Percentiles rank a stretch among this genome's conserved stretches.
These are phyloP conservation scores for Wilhelminamyces savonicus DNA, from an alignment of 805 yeast species.

Conservation along the genomic window DNA sequence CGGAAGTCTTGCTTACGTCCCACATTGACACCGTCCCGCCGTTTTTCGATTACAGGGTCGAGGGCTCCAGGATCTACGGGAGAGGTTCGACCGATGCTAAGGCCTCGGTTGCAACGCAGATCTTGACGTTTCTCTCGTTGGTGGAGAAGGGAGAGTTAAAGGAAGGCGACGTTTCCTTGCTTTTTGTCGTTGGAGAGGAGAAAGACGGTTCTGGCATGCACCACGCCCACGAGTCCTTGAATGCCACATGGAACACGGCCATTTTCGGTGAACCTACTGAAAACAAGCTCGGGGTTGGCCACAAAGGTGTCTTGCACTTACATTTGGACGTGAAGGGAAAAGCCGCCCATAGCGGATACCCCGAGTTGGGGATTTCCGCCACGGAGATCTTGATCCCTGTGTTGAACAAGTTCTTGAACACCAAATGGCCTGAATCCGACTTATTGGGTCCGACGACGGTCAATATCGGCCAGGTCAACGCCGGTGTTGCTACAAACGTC, in stretches of 20 bases:
- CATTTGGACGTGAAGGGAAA: conserved; percentile 44
- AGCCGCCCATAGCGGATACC: conserved; percentile 65
- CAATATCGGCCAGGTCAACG: conserved; percentile 52
- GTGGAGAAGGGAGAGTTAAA: conserved; percentile 25
- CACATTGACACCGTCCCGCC: conserved; percentile 76
- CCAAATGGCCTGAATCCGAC: conserved; percentile 44
- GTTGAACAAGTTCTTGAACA: conserved; percentile 37
- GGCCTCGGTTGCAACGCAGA: conserved; percentile 60
- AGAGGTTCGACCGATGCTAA: conserved; percentile 72
- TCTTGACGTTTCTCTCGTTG: conserved; percentile 47
- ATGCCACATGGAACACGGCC: conserved; percentile 50
- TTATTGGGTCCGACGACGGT: conserved; percentile 56
- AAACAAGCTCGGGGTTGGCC: conserved; percentile 61
- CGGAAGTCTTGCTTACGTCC: conserved; percentile 49
- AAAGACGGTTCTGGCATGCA: conserved; percentile 60
- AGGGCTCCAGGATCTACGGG: conserved; percentile 50
- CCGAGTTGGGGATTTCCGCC: conserved; percentile 61
- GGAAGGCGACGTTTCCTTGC: conserved; percentile 52
- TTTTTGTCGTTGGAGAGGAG: conserved; percentile 71
- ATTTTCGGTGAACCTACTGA: conserved; percentile 78
- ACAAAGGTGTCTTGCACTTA: conserved; percentile 50
- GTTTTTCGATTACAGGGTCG: conserved; percentile 42
- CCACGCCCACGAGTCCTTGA: conserved; percentile 32
- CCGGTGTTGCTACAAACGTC: conserved; percentile 64
- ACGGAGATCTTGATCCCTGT: conserved; percentile 48